These are phyloP conservation scores for Penicillium sp. DNA, from an alignment of 2,329 filamentous ascomycete genomes.

Conservation along the genomic window DNA sequence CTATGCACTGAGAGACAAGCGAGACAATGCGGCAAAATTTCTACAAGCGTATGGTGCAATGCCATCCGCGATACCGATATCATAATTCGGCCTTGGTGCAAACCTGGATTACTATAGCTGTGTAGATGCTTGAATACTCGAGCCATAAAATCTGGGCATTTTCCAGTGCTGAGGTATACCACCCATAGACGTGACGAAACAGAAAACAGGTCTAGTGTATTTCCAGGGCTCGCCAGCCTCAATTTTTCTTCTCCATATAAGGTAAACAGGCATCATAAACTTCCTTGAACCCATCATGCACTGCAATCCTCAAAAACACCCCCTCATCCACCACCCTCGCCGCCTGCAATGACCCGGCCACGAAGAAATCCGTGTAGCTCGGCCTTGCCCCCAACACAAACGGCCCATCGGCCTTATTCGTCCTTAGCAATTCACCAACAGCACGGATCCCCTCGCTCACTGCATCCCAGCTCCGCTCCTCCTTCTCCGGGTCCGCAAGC, in stretches of 20 bases:
- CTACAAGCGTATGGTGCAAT: neutral
- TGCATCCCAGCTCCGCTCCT: neutral
- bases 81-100: neutral
- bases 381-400: slow-evolving; percentile 37
- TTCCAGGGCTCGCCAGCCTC: neutral
- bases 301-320: slow-evolving; percentile 31
- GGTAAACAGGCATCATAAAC: slow-evolving; percentile 13
- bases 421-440: slow-evolving; percentile 41
- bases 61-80: neutral
- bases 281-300: neutral
- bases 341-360: slow-evolving; percentile 43
- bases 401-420: slow-evolving; percentile 41
- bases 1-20: neutral
- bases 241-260: slow-evolving; percentile 9
- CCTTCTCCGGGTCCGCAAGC: neutral
- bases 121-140: too few relatives aligned
- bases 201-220: neutral
- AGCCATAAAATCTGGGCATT: too few relatives aligned
- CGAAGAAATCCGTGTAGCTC: slow-evolving; percentile 47
- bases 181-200: neutral
- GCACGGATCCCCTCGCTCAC: slow-evolving; percentile 30
- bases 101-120: too few relatives aligned
- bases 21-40: neutral
- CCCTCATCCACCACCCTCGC: slow-evolving; percentile 39
- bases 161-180: too few relatives aligned